A percentile compares a stretch with the other conserved stretches of the same genome.
These are phyloP conservation scores for Umbelopsis ramanniana DNA, from an alignment of 192 early-diverging fungal genomes.

Conservation along the genomic window DNA sequence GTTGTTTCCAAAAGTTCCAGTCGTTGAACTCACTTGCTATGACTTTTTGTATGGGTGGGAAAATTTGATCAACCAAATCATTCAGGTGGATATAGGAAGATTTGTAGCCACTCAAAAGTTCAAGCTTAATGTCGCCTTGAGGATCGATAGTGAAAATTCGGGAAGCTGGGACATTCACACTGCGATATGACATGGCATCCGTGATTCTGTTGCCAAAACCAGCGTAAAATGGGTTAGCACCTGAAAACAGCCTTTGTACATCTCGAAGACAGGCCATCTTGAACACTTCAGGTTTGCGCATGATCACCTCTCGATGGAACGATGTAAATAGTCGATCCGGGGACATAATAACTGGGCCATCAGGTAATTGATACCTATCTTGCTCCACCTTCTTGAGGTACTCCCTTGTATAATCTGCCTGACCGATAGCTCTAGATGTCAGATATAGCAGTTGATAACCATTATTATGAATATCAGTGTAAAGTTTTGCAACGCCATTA, in stretches of 20 bases:
- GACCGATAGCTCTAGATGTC: conserved; percentile 95
- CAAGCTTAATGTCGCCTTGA: conserved; percentile 87
- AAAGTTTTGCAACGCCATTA: conserved; percentile 93
- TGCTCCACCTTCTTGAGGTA: conserved; percentile 92
- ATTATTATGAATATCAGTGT: conserved; percentile 91
- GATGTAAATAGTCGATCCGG: conserved; percentile 93
- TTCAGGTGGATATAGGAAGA: conserved; percentile 89
- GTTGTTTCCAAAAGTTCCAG: conserved; percentile 80
- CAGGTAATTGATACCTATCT: conserved; percentile 83
- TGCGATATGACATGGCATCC: conserved; percentile 88
- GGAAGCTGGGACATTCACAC: conserved; percentile 90
- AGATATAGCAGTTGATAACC: conserved; percentile 96
- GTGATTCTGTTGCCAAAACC: conserved; percentile 98
- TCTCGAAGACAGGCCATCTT: conserved; percentile 96
- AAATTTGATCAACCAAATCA: conserved; percentile 95
- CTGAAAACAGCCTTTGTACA: conserved; percentile 86
- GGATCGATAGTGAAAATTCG: conserved; percentile 97
- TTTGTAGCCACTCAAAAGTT: conserved; percentile 83
- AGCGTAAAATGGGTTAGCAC: conserved; percentile 87
- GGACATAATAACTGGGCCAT: conserved; percentile 94
- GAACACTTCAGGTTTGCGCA: conserved; percentile 93
- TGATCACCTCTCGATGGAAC: conserved; percentile 95
- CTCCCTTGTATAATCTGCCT: conserved; percentile 86
- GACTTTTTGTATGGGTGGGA: conserved; percentile 69
- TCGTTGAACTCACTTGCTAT: conserved; percentile 79